A percentile compares a stretch with the other conserved stretches of the same genome.
These are phyloP conservation scores for Takashimella tepidaria DNA, from an alignment of 1,284 basidiomycete species.

Conservation along the genomic window DNA sequence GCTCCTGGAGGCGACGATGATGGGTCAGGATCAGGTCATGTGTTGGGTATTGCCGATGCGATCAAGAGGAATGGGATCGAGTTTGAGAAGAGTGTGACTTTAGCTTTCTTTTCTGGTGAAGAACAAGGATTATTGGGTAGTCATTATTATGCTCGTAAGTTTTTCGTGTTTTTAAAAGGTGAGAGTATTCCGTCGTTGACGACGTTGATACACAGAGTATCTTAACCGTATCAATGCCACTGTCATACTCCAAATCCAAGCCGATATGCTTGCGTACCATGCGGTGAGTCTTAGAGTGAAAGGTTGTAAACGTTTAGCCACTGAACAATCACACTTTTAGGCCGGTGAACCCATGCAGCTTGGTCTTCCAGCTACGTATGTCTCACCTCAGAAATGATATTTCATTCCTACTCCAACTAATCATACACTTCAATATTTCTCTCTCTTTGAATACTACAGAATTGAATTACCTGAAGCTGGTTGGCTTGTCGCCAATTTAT, in stretches of 20 bases:
- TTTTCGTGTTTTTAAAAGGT: neutral
- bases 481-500: constrained; percentile 66
- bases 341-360: constrained; percentile 69
- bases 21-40: constrained; percentile 56
- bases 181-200: neutral
- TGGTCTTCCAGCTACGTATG: constrained; percentile 57
- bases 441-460: constrained; percentile 46
- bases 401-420: no score
- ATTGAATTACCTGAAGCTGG: constrained; percentile 72
- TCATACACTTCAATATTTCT: no score
- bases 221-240: constrained; percentile 52
- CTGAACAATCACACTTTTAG: no score
- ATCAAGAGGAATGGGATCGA: constrained; percentile 59
- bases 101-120: constrained; percentile 50
- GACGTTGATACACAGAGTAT: constrained; percentile 15
- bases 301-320: no score
- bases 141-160: constrained; percentile 47
- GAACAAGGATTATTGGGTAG: constrained; percentile 52
- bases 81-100: constrained; percentile 44
- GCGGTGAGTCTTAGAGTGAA: no score
- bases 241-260: constrained; percentile 74
- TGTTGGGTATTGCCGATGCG: constrained; percentile 69
- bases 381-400: no score
- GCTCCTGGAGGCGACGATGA: constrained; percentile 76
- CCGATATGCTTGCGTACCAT: constrained; percentile 81